These are phyloP conservation scores for Solanum chacoense DNA, from an alignment of 305 asterid species.

Conservation along the genomic window DNA sequence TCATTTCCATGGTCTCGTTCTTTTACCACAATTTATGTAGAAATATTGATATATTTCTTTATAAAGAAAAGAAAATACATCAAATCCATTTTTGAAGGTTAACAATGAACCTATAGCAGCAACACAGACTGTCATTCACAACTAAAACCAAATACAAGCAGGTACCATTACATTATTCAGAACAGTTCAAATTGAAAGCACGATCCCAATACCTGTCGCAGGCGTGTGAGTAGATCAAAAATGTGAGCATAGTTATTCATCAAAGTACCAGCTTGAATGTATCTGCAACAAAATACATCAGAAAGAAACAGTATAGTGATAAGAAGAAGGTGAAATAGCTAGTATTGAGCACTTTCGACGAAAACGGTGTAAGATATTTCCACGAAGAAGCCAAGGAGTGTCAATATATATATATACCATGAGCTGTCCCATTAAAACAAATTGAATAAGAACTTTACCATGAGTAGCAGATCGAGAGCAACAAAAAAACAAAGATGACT, in stretches of 20 bases:
- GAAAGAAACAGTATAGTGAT: not conserved
- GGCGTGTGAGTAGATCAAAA: constrained; percentile 85
- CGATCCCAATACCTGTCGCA: constrained; percentile 61
- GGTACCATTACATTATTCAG: not conserved
- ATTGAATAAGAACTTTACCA: not conserved
- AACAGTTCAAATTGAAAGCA: not conserved
- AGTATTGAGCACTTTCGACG: not conserved
- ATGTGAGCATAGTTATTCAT: constrained; percentile 93
- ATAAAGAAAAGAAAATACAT: not conserved
- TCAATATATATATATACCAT: not conserved
- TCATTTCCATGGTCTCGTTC: not conserved
- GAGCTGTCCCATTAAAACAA: not conserved
- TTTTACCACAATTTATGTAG: not conserved
- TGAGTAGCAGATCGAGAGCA: not conserved
- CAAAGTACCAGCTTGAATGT: constrained; percentile 58
- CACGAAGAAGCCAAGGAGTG: not conserved
- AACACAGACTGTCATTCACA: not conserved
- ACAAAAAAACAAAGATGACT: not conserved
- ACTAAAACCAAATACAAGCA: not conserved
- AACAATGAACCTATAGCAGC: not conserved
- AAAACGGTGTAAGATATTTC: not conserved
- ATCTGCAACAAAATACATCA: constrained; percentile 37
- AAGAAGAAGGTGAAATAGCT: not conserved
- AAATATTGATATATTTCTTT: not conserved
- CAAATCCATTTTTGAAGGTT: not conserved